phyloP scores from a whole-genome alignment of 2,329 filamentous ascomycete species.

The Trichoderma gracile region DNA sequence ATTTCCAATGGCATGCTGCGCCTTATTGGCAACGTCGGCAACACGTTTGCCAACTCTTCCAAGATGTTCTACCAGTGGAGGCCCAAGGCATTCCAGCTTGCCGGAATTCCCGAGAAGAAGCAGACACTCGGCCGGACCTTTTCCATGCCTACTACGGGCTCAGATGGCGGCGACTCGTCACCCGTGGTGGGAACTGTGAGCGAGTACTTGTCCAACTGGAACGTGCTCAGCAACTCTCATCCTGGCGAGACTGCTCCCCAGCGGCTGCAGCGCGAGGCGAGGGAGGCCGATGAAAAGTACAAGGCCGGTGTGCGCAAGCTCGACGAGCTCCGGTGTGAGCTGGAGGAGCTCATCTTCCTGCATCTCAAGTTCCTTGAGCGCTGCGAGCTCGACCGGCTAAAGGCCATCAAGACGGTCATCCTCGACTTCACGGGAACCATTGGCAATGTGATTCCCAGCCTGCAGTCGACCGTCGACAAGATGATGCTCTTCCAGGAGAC shows the following conservation, averaged over 20 bases:
- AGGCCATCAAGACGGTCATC: constrained; percentile 97
- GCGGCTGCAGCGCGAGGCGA: constrained; percentile 82
- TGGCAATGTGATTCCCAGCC: constrained; percentile 93
- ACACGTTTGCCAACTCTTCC: constrained; percentile 94
- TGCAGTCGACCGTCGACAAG: constrained; percentile 94
- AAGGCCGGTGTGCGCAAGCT: constrained; percentile 82
- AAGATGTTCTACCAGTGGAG: constrained; percentile 98
- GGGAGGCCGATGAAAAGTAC: constrained; percentile 90
- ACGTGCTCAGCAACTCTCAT: constrained; percentile 76
- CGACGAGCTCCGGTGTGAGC: constrained; percentile 84
- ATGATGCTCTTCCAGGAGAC: constrained; percentile 99
- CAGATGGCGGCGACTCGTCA: constrained; percentile 67
- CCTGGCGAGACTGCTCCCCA: constrained; percentile 93
- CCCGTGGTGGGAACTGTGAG: constrained; percentile 79
- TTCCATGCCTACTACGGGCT: constrained; percentile 65
- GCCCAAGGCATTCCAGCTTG: constrained; percentile 82
- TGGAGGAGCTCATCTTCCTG: constrained; percentile 93
- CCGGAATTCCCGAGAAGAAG: constrained; percentile 89
- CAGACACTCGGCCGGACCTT: constrained; percentile 69
- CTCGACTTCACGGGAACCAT: constrained; percentile 96
- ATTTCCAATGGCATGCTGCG: constrained; percentile 83
- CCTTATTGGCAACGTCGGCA: constrained; percentile 91
- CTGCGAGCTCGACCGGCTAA: constrained; percentile 92
- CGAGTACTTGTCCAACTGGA: constrained; percentile 91
- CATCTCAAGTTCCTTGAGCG: constrained; percentile 96